Percentiles rank a stretch among this genome's conserved stretches.
These are phyloP conservation scores for Intubia oerlemansii DNA, from an alignment of 2,329 filamentous ascomycete species.

Conservation along the genomic window DNA sequence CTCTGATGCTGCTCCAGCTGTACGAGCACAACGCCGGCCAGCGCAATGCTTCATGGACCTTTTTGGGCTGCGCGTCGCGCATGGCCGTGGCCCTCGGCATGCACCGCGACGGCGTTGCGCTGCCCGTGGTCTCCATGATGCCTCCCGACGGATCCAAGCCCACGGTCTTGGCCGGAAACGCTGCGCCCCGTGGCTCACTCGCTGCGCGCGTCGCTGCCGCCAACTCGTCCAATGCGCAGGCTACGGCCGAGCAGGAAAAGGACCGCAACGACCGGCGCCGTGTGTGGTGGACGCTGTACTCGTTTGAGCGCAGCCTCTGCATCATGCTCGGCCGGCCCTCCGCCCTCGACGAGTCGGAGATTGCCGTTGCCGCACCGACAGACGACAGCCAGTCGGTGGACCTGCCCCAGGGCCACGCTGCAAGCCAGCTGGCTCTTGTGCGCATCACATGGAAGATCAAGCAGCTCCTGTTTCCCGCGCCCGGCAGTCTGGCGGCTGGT, in stretches of 20 bases:
- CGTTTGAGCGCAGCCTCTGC: slow-evolving; percentile 18
- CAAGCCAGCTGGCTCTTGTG: slow-evolving; percentile 3
- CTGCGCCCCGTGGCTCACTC: not conserved
- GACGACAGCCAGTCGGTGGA: slow-evolving; percentile 8
- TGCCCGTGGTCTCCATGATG: not conserved
- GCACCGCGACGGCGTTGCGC: slow-evolving; percentile 12
- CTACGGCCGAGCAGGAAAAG: slow-evolving; percentile 5
- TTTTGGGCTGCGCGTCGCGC: slow-evolving; percentile 19
- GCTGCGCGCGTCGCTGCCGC: not conserved
- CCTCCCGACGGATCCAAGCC: no score
- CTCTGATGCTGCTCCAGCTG: slow-evolving; percentile 18
- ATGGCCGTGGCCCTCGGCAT: slow-evolving; percentile 22
- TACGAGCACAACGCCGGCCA: slow-evolving; percentile 23
- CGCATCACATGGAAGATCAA: slow-evolving; percentile 7
- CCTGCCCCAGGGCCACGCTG: slow-evolving; percentile 4
- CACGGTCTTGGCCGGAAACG: no score
- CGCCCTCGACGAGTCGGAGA: slow-evolving; percentile 17
- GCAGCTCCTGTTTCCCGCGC: slow-evolving; percentile 5
- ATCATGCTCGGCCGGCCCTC: slow-evolving; percentile 18
- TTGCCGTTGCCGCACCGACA: slow-evolving; percentile 14
- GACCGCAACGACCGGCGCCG: slow-evolving; percentile 13
- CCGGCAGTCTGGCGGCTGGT: not conserved
- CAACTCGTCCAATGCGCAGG: not conserved
- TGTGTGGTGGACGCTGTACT: slow-evolving; percentile 15
- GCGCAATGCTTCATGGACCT: slow-evolving; percentile 18